Evolutionary conservation across 345 rosid genomes (phyloP), one percentile per base, ranked within the genome.

Genomic region (Gossypium turneri): DNA sequence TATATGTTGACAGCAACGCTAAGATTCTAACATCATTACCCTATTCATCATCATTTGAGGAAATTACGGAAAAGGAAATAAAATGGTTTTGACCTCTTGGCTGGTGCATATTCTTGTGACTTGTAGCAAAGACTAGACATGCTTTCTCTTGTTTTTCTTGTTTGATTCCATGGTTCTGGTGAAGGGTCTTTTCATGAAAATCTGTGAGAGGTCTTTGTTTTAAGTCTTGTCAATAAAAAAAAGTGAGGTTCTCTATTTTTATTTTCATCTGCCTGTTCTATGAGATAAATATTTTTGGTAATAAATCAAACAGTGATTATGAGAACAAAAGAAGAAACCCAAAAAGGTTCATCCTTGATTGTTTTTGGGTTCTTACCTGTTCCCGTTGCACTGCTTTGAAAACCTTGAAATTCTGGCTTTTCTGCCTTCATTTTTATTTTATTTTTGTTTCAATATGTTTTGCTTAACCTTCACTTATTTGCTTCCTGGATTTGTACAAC

Each of bases 141-240:
- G 29, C 29, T 70, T 47, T 16, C 67, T 63, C 58, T 61, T 62
- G 45, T 76, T 51, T 58, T 2, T 69, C 65, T 63, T 67, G 12
- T 68, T 34, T 60, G 79, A 70, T 79, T 79, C 58, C 76, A 19
- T 5, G 41, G 55, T 29, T 60, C 76, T 44, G 68, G 5, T 79
- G 83, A 72, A 72, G 47, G 80, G 84, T 79, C 80, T 73, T 82
- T 84, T 82, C 87, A 75, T 58, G 76, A 62, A 64, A 62, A 73
- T 81, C 24, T 6, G 51, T 3, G 3, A 58, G 8, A 60, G 45
- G 75, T 53, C 57, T 73, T 60, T 70, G 43, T 60, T 75, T 56
- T 19, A 67, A 74, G 87, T 81, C 89, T 76, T 86, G 81, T 84
- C 86, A 76, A 67, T 38, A 3, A 9, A 57, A 3, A 57, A 67